Evolutionary conservation across 805 yeast species (phyloP), one percentile per base, ranked within the genome.

Genomic region (Hanseniaspora clermontiae): DNA sequence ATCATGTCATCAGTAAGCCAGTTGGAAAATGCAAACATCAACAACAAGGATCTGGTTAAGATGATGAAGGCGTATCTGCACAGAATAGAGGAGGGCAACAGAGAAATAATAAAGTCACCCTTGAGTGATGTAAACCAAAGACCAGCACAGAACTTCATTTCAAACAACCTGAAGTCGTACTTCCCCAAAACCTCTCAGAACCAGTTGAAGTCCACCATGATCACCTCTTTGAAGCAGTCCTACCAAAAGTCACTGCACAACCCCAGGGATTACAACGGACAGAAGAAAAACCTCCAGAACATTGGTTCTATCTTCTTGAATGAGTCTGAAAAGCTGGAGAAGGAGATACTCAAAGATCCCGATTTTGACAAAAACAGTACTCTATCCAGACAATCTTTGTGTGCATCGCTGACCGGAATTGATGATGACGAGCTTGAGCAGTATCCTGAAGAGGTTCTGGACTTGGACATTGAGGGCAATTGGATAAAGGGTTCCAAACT

Each of bases 401-500:
- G 59, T 42, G 56, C 59, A 14, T 57, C 59, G 2, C 31, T 57
- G 19, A 57, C 53, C 14, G 52, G 58, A 6, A 46, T 52, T n/a
- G 56, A 46, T 32, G 65, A 64, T 14, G 62, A 60, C 20, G 61
- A 55, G 5, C 27, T 55, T 6, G 58, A 53, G 24, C 64, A 64
- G n/a, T 62, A 65, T 27, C 69, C 68, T 5, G 80, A 74, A 24
- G 77, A 74, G 8, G 65, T 59, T 20, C 51, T 61, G 19, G 60
- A 65, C 3, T 63, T 66, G 43, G 71, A 71, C 4, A 84, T 86
- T 0, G 93, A 95, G 4, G 76, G 81, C 40, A 80, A 86, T 45
- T 93, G 98, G 98, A 76, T 89, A 46, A 85, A 85, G 63, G 98
- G 98, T 49, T 87, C 95, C 0, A 74, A 89, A 49, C 88, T 93